Base-by-base conservation (phyloP, 371 early-diverging fungal genomes). In the Syncephalis fuscata region DNA sequence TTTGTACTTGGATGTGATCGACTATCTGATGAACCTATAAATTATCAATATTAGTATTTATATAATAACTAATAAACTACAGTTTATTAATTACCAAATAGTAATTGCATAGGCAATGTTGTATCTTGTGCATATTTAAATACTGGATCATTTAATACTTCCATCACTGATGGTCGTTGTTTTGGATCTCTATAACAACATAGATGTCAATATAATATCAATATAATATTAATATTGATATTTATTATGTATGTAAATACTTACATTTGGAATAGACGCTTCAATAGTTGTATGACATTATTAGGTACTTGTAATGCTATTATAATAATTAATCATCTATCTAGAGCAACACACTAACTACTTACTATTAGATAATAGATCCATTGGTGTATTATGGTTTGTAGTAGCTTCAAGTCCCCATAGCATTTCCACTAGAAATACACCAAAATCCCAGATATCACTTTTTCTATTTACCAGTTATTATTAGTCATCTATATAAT, bases 361-460 rank as follows among this genome's bases (percentile, higher is more conserved):
- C 43, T 53, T 53, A 45, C 56, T 50, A 3, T 66, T 64, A 2
- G 70, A 62, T 24, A 81, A 51, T 42, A 79, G 73, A 8, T 68
- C 65, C 2, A 68, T 67, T 46, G 76, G 68, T 9, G 71, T 61
- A 3, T 67, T 65, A 56, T 71, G 78, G 15, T 65, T 62, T 11
- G 61, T 65, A 11, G 77, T 67, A 1, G 66, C 65, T 19, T 76
- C 76, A 9, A 59, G 52, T 8, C 86, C 86, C 67, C 80, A 72
- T 2, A 76, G 48, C 84, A 84, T 84, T 48, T 82, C 80, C 25
- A 84, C 56, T 17, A 79, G 71, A 0, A 80, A 70, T 7, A 80
- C 62, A 19, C 84, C 85, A 0, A 77, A 59, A 45, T 75, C 79
- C 80, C 82, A 85, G 17, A 85, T 70, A 58, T 85, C 86, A 51